These are phyloP conservation scores for Thielaviopsis punctulata DNA, from an alignment of 2,329 filamentous ascomycete genomes.

Conservation along the genomic window DNA sequence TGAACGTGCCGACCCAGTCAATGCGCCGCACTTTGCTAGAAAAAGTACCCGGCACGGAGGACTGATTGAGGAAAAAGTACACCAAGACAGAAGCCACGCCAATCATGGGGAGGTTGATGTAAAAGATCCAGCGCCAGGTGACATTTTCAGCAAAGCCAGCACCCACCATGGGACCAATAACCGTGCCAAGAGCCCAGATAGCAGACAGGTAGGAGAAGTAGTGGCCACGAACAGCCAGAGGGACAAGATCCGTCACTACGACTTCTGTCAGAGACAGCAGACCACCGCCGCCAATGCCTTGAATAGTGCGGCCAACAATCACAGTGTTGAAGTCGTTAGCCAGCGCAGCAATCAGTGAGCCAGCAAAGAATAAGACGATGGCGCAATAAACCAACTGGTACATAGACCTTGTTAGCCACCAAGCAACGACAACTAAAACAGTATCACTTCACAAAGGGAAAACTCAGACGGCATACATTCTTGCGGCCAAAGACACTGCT, in stretches of 20 bases:
- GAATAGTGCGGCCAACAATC: slow-evolving; percentile 20
- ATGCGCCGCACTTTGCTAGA: slow-evolving; percentile 21
- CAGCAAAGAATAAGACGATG: slow-evolving; percentile 22
- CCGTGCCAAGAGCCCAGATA: slow-evolving; percentile 40
- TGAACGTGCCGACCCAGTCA: slow-evolving; percentile 43
- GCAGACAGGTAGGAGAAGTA: slow-evolving; percentile 23
- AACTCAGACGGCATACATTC: slow-evolving; percentile 7
- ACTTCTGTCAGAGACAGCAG: slow-evolving; percentile 19
- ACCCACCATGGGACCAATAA: slow-evolving; percentile 16
- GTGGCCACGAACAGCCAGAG: slow-evolving; percentile 24
- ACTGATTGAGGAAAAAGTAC: slow-evolving; percentile 16
- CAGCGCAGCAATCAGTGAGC: slow-evolving; percentile 23
- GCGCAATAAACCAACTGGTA: slow-evolving; percentile 16
- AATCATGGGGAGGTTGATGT: slow-evolving; percentile 20
- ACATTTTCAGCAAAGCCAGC: slow-evolving; percentile 15
- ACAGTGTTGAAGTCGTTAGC: slow-evolving; percentile 18
- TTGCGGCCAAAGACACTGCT: slow-evolving; percentile 22
- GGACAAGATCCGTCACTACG: slow-evolving; percentile 24
- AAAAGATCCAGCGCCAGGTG: slow-evolving; percentile 22
- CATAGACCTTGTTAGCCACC: background rate
- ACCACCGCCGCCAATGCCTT: slow-evolving; percentile 22
- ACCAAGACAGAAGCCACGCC: slow-evolving; percentile 15
- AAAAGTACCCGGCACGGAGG: slow-evolving; percentile 13
- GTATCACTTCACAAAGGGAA: background rate
- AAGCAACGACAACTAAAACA: background rate